Evolutionary conservation across 139 green algal genomes (phyloP).

Genomic region (Chlamydomonas asymmetrica): DNA sequence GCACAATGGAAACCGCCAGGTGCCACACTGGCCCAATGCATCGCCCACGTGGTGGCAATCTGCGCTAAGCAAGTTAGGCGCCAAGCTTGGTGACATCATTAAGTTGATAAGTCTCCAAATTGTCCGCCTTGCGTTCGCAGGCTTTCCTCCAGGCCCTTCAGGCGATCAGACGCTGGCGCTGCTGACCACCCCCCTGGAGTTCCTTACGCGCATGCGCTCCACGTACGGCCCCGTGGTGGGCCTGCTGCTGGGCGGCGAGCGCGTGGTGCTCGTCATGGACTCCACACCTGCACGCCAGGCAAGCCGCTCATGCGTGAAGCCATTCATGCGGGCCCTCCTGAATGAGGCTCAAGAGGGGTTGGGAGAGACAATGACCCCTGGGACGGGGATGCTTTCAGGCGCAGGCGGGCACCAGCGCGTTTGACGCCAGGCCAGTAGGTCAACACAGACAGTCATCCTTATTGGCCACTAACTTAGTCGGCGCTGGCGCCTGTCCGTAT

Average conservation of each 20-base stretch:
- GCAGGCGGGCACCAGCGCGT: background rate
- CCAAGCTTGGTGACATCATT: background rate
- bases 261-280: constrained; percentile 74
- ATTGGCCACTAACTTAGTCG: background rate
- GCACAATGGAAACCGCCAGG: too few species aligned
- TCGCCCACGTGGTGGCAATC: too few species aligned
- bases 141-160: constrained; percentile 57
- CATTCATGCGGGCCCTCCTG: too few species aligned
- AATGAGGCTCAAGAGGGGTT: too few species aligned
- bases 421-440: too few species aligned
- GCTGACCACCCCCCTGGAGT: constrained; percentile 65
- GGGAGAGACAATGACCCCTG: too few species aligned
- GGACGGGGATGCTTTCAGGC: background rate
- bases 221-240: constrained; percentile 66
- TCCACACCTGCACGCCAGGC: constrained; percentile 41
- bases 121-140: background rate
- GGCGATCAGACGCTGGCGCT: constrained; percentile 70
- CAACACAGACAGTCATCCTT: too few species aligned
- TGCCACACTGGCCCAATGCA: too few species aligned
- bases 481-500: too few species aligned
- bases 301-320: too few species aligned
- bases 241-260: constrained; percentile 77
- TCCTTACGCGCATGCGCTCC: constrained; percentile 41
- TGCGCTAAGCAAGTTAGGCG: too few species aligned
- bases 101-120: background rate